Evolutionary conservation across 1,284 basidiomycete species (phyloP).

Genomic region (Volvariella surrecta): DNA sequence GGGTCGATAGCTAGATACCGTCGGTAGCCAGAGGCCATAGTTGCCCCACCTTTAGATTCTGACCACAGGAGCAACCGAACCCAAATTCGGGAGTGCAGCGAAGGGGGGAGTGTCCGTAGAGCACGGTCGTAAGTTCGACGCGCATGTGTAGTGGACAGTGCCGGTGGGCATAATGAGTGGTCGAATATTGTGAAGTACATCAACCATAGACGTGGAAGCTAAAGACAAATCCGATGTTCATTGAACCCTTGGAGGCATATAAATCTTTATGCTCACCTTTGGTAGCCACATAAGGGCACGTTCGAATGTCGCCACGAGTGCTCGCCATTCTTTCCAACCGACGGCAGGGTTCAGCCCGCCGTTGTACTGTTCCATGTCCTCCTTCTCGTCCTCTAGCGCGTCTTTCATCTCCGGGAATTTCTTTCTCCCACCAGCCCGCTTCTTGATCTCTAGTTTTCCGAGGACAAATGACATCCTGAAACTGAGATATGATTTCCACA

Average conservation of each 20-base stretch:
- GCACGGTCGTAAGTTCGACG: slow-evolving; percentile 93
- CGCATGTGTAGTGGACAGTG: slow-evolving; percentile 84
- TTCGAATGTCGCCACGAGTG: slow-evolving; percentile 84
- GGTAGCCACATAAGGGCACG: slow-evolving; percentile 92
- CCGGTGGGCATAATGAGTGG: slow-evolving; percentile 84
- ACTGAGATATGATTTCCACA: slow-evolving; percentile 91
- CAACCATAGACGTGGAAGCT: slow-evolving; percentile 93
- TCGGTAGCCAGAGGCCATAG: slow-evolving; percentile 83
- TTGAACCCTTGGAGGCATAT: background rate
- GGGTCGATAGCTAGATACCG: slow-evolving; percentile 86
- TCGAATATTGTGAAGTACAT: slow-evolving; percentile 87
- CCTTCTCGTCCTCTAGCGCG: slow-evolving; percentile 76
- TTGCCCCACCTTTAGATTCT: slow-evolving; percentile 76
- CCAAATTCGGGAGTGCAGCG: slow-evolving; percentile 94
- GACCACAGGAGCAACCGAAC: slow-evolving; percentile 93
- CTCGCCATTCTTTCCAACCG: slow-evolving; percentile 94
- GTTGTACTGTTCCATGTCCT: slow-evolving; percentile 75
- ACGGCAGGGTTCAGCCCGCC: slow-evolving; percentile 80
- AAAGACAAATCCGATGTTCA: slow-evolving; percentile 8
- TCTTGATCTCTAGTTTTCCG: slow-evolving; percentile 64
- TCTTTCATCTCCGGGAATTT: slow-evolving; percentile 86
- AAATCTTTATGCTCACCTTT: slow-evolving; percentile 45
- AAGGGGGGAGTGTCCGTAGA: slow-evolving; percentile 87
- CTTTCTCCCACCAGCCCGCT: slow-evolving; percentile 77
- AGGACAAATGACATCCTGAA: slow-evolving; percentile 84